Conservation (phyloP, 495 filamentous ascomycete genomes). For the Aspergillus biplanus region DNA sequence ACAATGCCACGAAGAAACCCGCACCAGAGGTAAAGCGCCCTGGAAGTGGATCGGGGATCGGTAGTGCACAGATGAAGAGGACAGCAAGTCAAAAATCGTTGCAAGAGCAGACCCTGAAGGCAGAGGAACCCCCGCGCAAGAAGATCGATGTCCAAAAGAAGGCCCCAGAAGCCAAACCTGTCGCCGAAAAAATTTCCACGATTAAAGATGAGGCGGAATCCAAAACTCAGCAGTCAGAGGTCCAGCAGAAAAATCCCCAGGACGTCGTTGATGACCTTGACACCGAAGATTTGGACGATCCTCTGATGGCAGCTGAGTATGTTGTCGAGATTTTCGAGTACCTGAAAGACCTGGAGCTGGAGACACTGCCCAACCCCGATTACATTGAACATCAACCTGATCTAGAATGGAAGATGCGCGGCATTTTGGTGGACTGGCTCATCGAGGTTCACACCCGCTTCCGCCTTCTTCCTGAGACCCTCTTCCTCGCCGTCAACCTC, state of each 20-base stretch:
- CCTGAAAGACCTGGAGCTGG: slow-evolving; percentile 80
- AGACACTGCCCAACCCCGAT: slow-evolving; percentile 83
- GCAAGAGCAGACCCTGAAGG: slow-evolving; percentile 66
- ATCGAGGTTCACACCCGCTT: slow-evolving; percentile 98
- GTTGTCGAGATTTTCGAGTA: slow-evolving; percentile 98
- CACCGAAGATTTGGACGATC: slow-evolving; percentile 85
- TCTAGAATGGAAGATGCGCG: slow-evolving; percentile 97
- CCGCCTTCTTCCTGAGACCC: slow-evolving; percentile 93
- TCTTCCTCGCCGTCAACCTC: slow-evolving; percentile 97
- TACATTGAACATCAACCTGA: slow-evolving; percentile 95
- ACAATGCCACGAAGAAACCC: slow-evolving; percentile 61
- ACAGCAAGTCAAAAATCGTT: slow-evolving; percentile 52
- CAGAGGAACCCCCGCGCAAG: slow-evolving; percentile 58
- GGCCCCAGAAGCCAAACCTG: slow-evolving; percentile 35
- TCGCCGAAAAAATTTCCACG: slow-evolving; percentile 18
- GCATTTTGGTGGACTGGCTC: slow-evolving; percentile 96
- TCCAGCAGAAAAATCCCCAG: slow-evolving; percentile 43
- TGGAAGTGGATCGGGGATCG: slow-evolving; percentile 72
- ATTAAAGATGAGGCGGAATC: slow-evolving; percentile 32
- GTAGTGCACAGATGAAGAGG: slow-evolving; percentile 59
- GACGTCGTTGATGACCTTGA: slow-evolving; percentile 71
- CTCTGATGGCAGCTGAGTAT: slow-evolving; percentile 97
- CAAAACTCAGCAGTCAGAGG: slow-evolving; percentile 28
- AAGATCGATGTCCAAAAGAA: slow-evolving; percentile 57
- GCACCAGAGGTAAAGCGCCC: slow-evolving; percentile 64